These are phyloP conservation scores for Vanilla planifolia DNA, from an alignment of 106 monocot species.

Conservation along the genomic window DNA sequence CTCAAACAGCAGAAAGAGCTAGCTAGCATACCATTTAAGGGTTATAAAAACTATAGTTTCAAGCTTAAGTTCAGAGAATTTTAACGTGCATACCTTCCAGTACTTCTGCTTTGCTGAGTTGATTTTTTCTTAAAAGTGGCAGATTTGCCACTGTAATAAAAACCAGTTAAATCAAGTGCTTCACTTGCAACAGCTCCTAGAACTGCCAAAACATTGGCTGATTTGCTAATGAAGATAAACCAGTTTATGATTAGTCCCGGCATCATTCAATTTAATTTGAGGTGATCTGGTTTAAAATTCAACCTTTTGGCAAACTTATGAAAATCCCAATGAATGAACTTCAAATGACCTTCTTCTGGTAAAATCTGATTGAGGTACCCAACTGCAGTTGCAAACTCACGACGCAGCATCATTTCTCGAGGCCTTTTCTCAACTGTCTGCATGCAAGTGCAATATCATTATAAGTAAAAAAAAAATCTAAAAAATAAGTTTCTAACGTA, in stretches of 20 bases:
- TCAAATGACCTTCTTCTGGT: conserved; percentile 76
- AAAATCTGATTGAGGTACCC: conserved; percentile 94
- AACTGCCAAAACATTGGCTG: conserved; percentile 96
- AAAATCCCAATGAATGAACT: conserved; percentile 99
- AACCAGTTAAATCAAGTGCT: conserved; percentile 93
- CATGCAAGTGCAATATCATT: conserved; percentile 13
- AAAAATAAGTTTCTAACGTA: not conserved
- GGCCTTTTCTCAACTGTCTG: conserved; percentile 99
- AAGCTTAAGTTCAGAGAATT: not conserved
- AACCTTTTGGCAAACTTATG: conserved; percentile 99
- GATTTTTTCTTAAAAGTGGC: conserved; percentile 29
- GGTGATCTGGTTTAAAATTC: not conserved
- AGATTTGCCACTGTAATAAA: conserved; percentile 92
- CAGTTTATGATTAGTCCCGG: conserved; percentile 5
- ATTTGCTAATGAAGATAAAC: conserved; percentile 50
- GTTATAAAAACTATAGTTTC: no score
- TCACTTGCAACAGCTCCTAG: conserved; percentile 83
- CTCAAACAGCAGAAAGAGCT: no score
- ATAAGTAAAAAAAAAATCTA: not conserved
- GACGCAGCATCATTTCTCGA: conserved; percentile 99
- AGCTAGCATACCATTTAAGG: no score
- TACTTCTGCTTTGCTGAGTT: conserved; percentile 41
- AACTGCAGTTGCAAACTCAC: conserved; percentile 91
- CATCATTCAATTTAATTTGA: conserved; percentile 4
- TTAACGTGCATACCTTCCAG: conserved; percentile 29